These are phyloP conservation scores for Nepenthes alata DNA, from an alignment of 179 eudicot species.

Conservation along the genomic window DNA sequence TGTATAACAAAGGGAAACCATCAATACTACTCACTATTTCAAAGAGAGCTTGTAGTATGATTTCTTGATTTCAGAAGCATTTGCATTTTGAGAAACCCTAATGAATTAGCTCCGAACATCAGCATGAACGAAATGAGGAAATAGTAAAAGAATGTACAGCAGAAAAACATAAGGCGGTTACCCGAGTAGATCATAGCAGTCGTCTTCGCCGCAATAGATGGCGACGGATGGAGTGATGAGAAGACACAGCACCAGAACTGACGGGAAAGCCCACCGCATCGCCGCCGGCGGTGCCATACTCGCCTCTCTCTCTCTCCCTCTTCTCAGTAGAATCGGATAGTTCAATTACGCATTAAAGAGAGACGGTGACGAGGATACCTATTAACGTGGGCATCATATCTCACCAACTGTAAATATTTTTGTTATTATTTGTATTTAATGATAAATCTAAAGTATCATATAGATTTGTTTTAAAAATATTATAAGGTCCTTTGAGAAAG, in stretches of 20 bases:
- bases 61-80: constrained; percentile 83
- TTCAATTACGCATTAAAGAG: no score
- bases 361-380: constrained; percentile 1
- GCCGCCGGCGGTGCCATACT: constrained; percentile 43
- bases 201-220: constrained; percentile 91
- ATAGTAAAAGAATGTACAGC: not conserved
- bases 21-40: constrained; percentile 46
- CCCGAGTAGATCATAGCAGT: constrained; percentile 99
- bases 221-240: constrained; percentile 56
- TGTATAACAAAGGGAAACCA: not conserved
- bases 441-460: no score
- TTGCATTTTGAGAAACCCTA: constrained; percentile 80
- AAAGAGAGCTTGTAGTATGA: constrained; percentile 84
- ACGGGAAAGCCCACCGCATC: constrained; percentile 39
- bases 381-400: no score
- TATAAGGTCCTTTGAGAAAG: no score
- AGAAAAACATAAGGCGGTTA: constrained; percentile 11
- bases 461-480: no score
- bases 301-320: constrained; percentile 5
- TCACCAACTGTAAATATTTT: no score
- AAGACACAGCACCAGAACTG: constrained; percentile 10
- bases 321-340: no score
- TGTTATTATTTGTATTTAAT: no score
- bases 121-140: not conserved
- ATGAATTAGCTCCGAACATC: not conserved